Conservation (phyloP, 495 filamentous ascomycete genomes). For the Neurospora intermedia region DNA sequence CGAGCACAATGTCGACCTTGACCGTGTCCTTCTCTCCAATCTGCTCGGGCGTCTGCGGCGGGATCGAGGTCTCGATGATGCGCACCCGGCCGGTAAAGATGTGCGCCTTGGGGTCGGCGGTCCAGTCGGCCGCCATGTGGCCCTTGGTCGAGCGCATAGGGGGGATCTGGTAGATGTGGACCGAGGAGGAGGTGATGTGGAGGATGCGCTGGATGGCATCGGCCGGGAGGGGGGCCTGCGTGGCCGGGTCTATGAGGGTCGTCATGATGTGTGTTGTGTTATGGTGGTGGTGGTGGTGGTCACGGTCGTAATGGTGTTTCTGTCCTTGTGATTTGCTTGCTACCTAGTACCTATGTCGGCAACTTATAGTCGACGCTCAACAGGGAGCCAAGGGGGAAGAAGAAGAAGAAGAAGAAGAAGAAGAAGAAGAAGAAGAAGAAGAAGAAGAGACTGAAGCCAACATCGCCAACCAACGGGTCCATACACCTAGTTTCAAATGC, state of each 20-base stretch:
- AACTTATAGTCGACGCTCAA: neutral
- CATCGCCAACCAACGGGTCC: neutral
- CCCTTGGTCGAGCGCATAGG: conserved; percentile 59
- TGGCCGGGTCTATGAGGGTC: conserved; percentile 44
- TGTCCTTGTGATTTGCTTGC: too few species aligned
- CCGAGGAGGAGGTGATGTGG: conserved; percentile 48
- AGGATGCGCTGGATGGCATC: conserved; percentile 72
- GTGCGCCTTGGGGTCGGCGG: conserved; percentile 52
- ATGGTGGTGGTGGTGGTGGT: neutral
- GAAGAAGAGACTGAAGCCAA: neutral
- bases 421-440: neutral
- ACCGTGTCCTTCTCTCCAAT: conserved; percentile 37
- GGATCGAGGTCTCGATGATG: conserved; percentile 57
- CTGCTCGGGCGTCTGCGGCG: conserved; percentile 5
- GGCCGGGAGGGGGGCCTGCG: conserved; percentile 42
- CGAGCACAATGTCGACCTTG: conserved; percentile 61
- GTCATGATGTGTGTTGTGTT: conserved; percentile 19
- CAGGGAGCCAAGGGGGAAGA: neutral
- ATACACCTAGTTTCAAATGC: neutral
- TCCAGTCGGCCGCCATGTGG: conserved; percentile 66
- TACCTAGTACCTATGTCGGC: neutral
- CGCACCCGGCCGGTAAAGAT: conserved; percentile 78
- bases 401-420: neutral
- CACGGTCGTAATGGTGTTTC: too few species aligned
- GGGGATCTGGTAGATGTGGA: conserved; percentile 75